Evolutionary conservation across 148 eudicot species (phyloP).

Genomic region (Amaranthus hypochondriacus): DNA sequence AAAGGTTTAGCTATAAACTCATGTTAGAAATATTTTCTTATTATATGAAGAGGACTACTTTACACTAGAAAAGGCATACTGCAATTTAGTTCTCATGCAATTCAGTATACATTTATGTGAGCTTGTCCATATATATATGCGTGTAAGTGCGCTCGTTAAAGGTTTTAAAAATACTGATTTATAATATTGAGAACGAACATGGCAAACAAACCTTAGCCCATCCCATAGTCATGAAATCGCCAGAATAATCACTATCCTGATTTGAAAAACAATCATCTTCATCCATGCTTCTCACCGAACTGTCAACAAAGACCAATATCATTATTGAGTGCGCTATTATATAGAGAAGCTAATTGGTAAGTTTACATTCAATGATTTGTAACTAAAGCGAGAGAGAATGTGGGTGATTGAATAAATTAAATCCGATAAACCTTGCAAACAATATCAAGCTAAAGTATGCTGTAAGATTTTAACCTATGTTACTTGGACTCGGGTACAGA

Average conservation of each 20-base stretch:
- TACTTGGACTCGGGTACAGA: slow-evolving; percentile 4
- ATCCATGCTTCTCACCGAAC: slow-evolving; percentile 77
- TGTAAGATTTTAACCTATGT: not conserved
- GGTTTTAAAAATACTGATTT: too few relatives aligned
- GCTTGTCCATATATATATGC: too few relatives aligned
- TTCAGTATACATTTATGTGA: too few relatives aligned
- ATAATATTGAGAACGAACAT: slow-evolving; percentile 15
- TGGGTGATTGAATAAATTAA: not conserved
- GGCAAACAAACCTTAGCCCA: slow-evolving; percentile 75
- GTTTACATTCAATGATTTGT: too few relatives aligned
- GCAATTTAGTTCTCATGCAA: too few relatives aligned
- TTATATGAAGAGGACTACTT: too few relatives aligned
- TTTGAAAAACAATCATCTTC: slow-evolving; percentile 50
- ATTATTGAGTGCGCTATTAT: slow-evolving; percentile 5
- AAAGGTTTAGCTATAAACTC: too few relatives aligned
- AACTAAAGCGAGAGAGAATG: not conserved
- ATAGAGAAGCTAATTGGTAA: too few relatives aligned
- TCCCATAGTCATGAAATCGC: slow-evolving; percentile 58
- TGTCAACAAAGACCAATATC: slow-evolving; percentile 41
- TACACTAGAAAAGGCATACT: too few relatives aligned
- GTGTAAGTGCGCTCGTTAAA: too few relatives aligned
- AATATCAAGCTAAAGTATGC: not conserved
- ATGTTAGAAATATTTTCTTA: too few relatives aligned
- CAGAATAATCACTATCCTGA: slow-evolving; percentile 47
- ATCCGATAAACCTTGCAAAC: not conserved